A percentile compares a stretch with the other conserved stretches of the same genome.
phyloP scores from a whole-genome alignment of 371 early-diverging fungal species.

The Actinomortierella ambigua region DNA sequence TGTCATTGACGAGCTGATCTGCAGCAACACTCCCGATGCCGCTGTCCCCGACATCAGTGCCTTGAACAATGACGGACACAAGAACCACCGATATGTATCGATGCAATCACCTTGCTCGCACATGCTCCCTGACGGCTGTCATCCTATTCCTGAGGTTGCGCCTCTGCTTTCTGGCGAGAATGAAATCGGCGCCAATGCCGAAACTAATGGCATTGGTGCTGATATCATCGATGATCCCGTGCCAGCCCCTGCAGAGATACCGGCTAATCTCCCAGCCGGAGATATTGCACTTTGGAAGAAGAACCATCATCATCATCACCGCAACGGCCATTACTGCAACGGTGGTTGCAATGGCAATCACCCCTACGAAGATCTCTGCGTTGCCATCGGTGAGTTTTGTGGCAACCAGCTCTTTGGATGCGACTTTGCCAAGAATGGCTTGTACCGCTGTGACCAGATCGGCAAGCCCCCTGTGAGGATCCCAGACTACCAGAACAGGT shows the following conservation, averaged over 20 bases:
- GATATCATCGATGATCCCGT: too few species aligned
- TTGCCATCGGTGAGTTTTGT: constrained; percentile 1
- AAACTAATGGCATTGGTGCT: too few species aligned
- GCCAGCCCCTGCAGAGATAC: too few species aligned
- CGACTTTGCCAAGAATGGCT: constrained; percentile 7
- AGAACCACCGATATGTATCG: background rate
- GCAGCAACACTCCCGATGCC: constrained; percentile 3
- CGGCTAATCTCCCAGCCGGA: too few species aligned
- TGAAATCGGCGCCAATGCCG: background rate
- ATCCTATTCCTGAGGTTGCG: background rate
- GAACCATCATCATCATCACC: too few species aligned
- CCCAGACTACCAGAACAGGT: too few species aligned
- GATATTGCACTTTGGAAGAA: too few species aligned
- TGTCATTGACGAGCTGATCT: constrained; percentile 13
- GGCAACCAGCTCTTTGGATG: constrained; percentile 21
- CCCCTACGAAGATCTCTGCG: constrained; percentile 15
- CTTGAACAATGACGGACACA: background rate
- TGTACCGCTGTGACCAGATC: constrained; percentile 6
- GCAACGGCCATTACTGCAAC: too few species aligned
- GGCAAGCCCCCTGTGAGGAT: too few species aligned
- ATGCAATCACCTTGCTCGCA: constrained; percentile 12
- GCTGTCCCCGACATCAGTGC: background rate
- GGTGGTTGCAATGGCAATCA: too few species aligned
- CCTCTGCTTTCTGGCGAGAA: background rate
- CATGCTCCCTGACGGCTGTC: background rate